Evolutionary conservation across 306 rosid genomes (phyloP).

Genomic region (Castanea mollissima): DNA sequence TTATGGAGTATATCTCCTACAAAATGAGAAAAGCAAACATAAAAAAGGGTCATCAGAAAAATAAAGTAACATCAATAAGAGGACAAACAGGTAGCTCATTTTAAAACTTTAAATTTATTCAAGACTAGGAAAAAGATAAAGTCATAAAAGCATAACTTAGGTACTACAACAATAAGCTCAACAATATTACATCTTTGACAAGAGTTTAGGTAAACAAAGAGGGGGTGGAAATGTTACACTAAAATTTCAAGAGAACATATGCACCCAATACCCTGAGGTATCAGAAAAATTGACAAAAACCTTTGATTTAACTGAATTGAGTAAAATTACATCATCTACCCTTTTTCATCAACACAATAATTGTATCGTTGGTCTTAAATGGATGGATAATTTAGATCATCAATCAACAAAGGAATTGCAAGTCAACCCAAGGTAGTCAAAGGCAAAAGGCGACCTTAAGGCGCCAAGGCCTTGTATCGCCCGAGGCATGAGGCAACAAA

Average conservation of each 20-base stretch:
- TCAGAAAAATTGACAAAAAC: background rate
- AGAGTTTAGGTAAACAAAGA: background rate
- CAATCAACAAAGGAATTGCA: background rate
- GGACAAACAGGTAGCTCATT: background rate
- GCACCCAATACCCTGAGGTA: background rate
- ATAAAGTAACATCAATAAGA: background rate
- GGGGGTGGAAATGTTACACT: background rate
- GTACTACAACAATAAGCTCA: background rate
- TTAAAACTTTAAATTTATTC: background rate
- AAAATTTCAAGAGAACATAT: background rate
- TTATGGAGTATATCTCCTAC: slow-evolving; percentile 89
- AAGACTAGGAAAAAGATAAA: background rate
- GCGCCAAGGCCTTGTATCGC: too few relatives aligned
- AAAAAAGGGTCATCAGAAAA: slow-evolving; percentile 5
- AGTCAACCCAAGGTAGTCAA: too few relatives aligned
- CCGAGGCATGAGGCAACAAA: too few relatives aligned
- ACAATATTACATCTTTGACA: background rate
- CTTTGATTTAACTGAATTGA: too few relatives aligned
- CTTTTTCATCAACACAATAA: background rate
- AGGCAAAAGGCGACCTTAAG: too few relatives aligned
- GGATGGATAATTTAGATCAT: background rate
- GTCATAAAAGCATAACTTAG: background rate
- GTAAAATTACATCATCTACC: background rate
- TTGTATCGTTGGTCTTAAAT: background rate
- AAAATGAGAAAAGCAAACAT: slow-evolving; percentile 18